Percentiles rank a stretch among this genome's conserved stretches.
Evolutionary conservation across 176 grass and related monocot species (phyloP).

Genomic region (Hordeum vulgare): DNA sequence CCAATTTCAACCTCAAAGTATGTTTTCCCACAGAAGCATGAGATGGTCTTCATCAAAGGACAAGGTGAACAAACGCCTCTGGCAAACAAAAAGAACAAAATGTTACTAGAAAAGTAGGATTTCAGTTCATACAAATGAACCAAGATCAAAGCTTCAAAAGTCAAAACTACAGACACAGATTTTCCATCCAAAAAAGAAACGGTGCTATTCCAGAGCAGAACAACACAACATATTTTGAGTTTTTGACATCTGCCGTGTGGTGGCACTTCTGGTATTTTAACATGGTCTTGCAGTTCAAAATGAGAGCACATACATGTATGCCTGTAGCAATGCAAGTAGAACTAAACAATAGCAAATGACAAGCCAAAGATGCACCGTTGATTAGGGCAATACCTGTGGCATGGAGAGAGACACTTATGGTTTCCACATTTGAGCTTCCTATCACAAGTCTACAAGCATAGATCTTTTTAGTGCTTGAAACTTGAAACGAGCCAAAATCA

Average conservation of each 20-base stretch:
- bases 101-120: slow-evolving; percentile 4
- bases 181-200: slow-evolving; percentile 1
- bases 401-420: slow-evolving; percentile 93
- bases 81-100: slow-evolving; percentile 22
- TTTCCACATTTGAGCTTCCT: slow-evolving; percentile 84
- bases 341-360: background rate
- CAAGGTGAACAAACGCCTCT: slow-evolving; percentile 85
- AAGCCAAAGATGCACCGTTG: background rate
- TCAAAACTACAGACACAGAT: background rate
- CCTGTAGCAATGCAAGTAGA: background rate
- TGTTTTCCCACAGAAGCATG: slow-evolving; percentile 81
- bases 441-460: slow-evolving; percentile 66
- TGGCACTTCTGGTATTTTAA: background rate
- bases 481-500: slow-evolving; percentile 15
- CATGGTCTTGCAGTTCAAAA: background rate
- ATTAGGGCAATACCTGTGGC: slow-evolving; percentile 64
- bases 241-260: background rate
- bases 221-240: background rate
- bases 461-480: slow-evolving; percentile 32
- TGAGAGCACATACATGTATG: background rate
- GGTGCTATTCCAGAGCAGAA: background rate
- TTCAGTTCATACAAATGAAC: background rate
- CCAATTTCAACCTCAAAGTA: slow-evolving; percentile 76
- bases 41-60: slow-evolving; percentile 91
- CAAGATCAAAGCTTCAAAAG: background rate